A percentile compares a stretch with the other conserved stretches of the same genome.
Evolutionary conservation across 108 stramenopile species (phyloP).

Genomic region (Skeletonema tropicum): DNA sequence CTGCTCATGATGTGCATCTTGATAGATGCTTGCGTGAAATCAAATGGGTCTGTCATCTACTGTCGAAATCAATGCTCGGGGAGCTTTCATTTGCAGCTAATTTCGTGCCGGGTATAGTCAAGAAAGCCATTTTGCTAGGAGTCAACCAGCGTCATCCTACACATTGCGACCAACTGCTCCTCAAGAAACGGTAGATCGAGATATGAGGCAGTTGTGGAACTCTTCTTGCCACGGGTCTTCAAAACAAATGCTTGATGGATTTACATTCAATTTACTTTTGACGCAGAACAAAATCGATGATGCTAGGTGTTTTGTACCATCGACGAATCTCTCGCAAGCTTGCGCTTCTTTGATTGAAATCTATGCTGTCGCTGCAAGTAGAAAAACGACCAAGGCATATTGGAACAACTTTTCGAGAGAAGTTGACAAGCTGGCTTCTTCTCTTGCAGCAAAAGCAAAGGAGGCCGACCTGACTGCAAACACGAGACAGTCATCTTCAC

Average conservation of each 20-base stretch:
- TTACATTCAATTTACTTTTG: constrained; percentile 12
- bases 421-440: neutral
- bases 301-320: constrained; percentile 24
- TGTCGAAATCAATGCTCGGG: constrained; percentile 23
- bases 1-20: constrained; percentile 21
- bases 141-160: constrained; percentile 8
- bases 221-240: constrained; percentile 7
- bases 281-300: neutral
- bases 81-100: constrained; percentile 19
- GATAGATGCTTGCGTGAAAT: constrained; percentile 38
- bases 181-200: constrained; percentile 3
- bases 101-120: constrained; percentile 21
- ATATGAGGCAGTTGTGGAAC: constrained; percentile 27
- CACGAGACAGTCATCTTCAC: neutral
- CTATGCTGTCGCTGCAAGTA: constrained; percentile 17
- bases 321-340: constrained; percentile 22
- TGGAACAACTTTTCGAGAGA: constrained; percentile 18
- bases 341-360: constrained; percentile 17
- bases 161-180: neutral
- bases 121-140: constrained; percentile 32
- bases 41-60: constrained; percentile 21
- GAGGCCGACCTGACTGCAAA: neutral
- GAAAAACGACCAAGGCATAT: constrained; percentile 13
- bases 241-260: neutral
- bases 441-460: constrained; percentile 5